Conservation (phyloP, 2,329 filamentous ascomycete genomes). For the Clarireedia monteithiana region DNA sequence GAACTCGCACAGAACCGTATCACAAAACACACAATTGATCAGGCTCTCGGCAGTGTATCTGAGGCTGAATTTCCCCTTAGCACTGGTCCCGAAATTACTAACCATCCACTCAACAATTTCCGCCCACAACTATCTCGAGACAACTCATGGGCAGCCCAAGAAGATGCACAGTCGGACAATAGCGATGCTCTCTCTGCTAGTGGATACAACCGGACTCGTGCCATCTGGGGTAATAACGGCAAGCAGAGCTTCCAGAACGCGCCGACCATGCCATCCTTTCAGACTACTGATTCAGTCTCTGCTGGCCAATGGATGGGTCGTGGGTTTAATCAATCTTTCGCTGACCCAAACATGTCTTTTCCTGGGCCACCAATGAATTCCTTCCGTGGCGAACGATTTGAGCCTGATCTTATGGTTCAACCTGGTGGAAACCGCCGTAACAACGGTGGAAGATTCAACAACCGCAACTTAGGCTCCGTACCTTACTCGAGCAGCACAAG, state of each 20-base stretch:
- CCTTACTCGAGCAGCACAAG: slow-evolving; percentile 29
- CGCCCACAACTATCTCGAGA: slow-evolving; percentile 35
- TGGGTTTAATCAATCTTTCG: slow-evolving; percentile 27
- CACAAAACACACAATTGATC: slow-evolving; percentile 50
- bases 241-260: slow-evolving; percentile 34
- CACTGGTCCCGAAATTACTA: slow-evolving; percentile 15
- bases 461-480: slow-evolving; percentile 17
- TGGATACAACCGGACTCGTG: slow-evolving; percentile 45
- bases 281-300: slow-evolving; percentile 29
- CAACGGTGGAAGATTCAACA: slow-evolving; percentile 24
- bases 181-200: slow-evolving; percentile 46
- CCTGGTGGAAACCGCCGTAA: slow-evolving; percentile 21
- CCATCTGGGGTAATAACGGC: slow-evolving; percentile 43
- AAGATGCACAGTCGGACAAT: slow-evolving; percentile 50
- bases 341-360: slow-evolving; percentile 23
- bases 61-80: slow-evolving; percentile 34
- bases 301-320: slow-evolving; percentile 41
- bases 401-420: slow-evolving; percentile 25
- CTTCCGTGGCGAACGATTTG: slow-evolving; percentile 27
- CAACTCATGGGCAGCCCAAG: slow-evolving; percentile 42
- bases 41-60: slow-evolving; percentile 41
- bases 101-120: slow-evolving; percentile 25
- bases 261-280: slow-evolving; percentile 18
- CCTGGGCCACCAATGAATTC: slow-evolving; percentile 18
- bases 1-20: slow-evolving; percentile 60